Conservation (phyloP, 805 yeast species). For the Lipomyces spencermartinsiae region DNA sequence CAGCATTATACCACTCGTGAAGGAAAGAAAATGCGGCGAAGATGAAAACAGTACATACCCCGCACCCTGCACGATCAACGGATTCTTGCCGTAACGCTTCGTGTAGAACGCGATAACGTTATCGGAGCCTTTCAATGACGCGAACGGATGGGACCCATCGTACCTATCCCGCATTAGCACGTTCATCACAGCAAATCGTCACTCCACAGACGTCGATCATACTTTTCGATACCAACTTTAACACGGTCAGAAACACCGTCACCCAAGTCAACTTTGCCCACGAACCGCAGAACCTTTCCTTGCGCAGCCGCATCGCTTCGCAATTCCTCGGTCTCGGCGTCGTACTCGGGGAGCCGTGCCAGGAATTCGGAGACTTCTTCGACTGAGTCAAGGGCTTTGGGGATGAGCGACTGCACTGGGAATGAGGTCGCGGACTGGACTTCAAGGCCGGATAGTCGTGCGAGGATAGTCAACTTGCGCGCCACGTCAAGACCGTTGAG, state of each 20-base stretch:
- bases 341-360: conserved; percentile 80
- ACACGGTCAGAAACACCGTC: conserved; percentile 54
- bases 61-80: conserved; percentile 96
- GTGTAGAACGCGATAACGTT: conserved; percentile 92
- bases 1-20: conserved; percentile 39
- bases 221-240: conserved; percentile 80
- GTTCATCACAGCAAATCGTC: not conserved
- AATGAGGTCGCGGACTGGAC: conserved; percentile 89
- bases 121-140: conserved; percentile 93
- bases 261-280: conserved; percentile 82
- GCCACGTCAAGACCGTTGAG: conserved; percentile 98
- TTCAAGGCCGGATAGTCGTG: conserved; percentile 86
- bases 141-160: conserved; percentile 90
- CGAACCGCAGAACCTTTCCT: conserved; percentile 88
- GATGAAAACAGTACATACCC: conserved; percentile 51
- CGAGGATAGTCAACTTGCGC: conserved; percentile 94
- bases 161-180: conserved; percentile 52
- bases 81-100: conserved; percentile 83
- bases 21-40: not conserved
- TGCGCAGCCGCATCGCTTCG: conserved; percentile 82
- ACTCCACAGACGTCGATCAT: not conserved
- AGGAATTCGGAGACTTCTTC: conserved; percentile 57
- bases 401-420: conserved; percentile 93
- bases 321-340: conserved; percentile 74
- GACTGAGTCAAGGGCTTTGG: conserved; percentile 78